Base-by-base conservation (phyloP, 2,329 filamentous ascomycete species). In the Sarocladiaceae sp. region DNA sequence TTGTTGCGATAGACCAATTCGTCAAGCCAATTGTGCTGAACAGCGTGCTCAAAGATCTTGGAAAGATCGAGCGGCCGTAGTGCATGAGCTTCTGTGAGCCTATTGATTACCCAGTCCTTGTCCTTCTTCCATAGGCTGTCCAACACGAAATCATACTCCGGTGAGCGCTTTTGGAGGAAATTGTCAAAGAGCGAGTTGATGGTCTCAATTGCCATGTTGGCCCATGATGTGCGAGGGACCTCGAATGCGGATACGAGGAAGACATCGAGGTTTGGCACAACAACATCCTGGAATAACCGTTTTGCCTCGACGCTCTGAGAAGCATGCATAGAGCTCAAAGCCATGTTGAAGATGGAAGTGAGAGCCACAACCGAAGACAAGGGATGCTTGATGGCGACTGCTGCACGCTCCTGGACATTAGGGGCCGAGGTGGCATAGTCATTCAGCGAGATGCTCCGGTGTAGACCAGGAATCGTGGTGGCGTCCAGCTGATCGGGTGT, bases 41-140 rank as follows among this genome's bases (percentile, higher is more conserved):
- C 69, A 2, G 88, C 87, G 56, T 94, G 88, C 44, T 70, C 67
- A 20, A 69, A 69, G 19, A 70, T 61, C 6, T 68, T 53, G 2
- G 65, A 64, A 16, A 70, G 55, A 47, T 70, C 68, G 4, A 62
- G 60, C n/a, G 68, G 85, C 57, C 87, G 83, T 40, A 85, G 69
- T 6, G 88, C 88, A 57, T 94, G 88, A 41, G 94, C 84, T 32
- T 83, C 83, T 60, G 91, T 80, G 26, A 98, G 78, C 47, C 86
- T 81, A 51, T 83, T 78, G 9, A 83, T 83, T 13, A 97, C 85
- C 85, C 89, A 97, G 16, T 83, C 76, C 52, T 83, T 86, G 59
- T 97, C 88, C 58, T 93, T 89, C 53, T 85, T 83, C 90, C 91
- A 97, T 5, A 95, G 69, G 47, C 88, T 90, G 58, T 95, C 84